Evolutionary conservation across 257 asterid species (phyloP), one percentile per base, ranked within the genome.

Genomic region (Galeopsis tetrahit): DNA sequence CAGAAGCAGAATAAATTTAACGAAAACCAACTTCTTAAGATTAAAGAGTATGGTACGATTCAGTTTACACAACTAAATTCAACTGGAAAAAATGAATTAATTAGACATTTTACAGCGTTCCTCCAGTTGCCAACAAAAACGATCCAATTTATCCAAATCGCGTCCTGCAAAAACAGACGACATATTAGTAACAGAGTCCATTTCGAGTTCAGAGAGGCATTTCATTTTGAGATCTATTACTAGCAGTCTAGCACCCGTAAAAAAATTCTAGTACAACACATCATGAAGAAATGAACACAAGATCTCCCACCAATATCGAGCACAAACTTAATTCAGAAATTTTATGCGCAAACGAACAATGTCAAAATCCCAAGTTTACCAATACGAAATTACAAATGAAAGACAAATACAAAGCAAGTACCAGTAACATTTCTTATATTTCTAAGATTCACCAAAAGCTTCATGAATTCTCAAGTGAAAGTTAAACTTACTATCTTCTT

Each of bases 401-500:
- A 39, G 7, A 39, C 5, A 39, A 4, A 39, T 2, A 58, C 9
- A 43, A 11, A 33, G 34, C 2, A 2, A 10, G 33, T 9, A 10
- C 14, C 10, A 11, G 7, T 9, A 28, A 57, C 14, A 58, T 10
- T 40, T 46, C 31, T n/a, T 4, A n/a, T 28, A 51, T n/a, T 1
- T n/a, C 35, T 53, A 43, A 59, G 42, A 32, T 32, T 32, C 69
- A 60, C 34, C 49, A 35, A 13, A 52, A 5, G 34, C 4, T 31
- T 40, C 15, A 74, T 42, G 65, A 69, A 35, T 42, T 52, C 46
- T 17, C 34, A 61, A 66, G 63, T 15, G 55, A 33, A 58, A 78
- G 28, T 53, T 6, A 11, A 68, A 69, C 83, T 82, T 75, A 83
- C 93, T 75, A 87, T 85, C 84, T 82, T 78, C 88, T 85, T 62